A percentile compares a stretch with the other conserved stretches of the same genome.
These are phyloP conservation scores for Podospora anserina DNA, from an alignment of 495 filamentous ascomycete genomes.

Conservation along the genomic window DNA sequence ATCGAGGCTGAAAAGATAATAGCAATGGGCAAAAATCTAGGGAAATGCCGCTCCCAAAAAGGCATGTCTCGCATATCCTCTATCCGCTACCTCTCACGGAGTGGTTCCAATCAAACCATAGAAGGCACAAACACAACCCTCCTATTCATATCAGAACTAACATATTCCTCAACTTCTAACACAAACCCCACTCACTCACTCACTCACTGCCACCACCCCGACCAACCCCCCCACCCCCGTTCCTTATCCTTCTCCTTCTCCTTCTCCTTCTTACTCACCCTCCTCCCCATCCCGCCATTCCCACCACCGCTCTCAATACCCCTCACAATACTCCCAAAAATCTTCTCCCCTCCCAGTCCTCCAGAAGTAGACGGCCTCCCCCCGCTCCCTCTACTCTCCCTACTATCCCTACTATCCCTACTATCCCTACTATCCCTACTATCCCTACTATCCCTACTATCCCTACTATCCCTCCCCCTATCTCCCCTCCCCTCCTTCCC, in stretches of 20 bases:
- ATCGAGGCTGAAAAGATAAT: too few species aligned
- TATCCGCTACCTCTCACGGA: too few species aligned
- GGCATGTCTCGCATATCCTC: too few species aligned
- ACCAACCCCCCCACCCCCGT: slow-evolving; percentile 24
- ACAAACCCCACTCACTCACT: not conserved
- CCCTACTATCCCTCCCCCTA: not conserved
- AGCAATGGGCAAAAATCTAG: too few species aligned
- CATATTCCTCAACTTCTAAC: not conserved
- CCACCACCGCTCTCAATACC: not conserved
- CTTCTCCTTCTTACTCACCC: slow-evolving; percentile 13
- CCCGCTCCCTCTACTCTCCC: not conserved
- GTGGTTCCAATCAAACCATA: too few species aligned
- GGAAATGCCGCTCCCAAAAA: too few species aligned
- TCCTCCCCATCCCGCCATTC: not conserved
- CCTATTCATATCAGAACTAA: too few species aligned
- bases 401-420: not conserved
- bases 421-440: not conserved
- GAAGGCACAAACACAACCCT: too few species aligned
- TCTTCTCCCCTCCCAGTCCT: slow-evolving; percentile 9
- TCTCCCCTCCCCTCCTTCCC: not conserved
- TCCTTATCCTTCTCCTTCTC: slow-evolving; percentile 17
- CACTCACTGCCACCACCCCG: slow-evolving; percentile 18
- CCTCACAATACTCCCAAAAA: not conserved
- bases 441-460: not conserved
- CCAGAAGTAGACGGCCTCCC: not conserved